Base-by-base conservation (phyloP, 768 basidiomycete species). In the Termitomyces sp. region DNA sequence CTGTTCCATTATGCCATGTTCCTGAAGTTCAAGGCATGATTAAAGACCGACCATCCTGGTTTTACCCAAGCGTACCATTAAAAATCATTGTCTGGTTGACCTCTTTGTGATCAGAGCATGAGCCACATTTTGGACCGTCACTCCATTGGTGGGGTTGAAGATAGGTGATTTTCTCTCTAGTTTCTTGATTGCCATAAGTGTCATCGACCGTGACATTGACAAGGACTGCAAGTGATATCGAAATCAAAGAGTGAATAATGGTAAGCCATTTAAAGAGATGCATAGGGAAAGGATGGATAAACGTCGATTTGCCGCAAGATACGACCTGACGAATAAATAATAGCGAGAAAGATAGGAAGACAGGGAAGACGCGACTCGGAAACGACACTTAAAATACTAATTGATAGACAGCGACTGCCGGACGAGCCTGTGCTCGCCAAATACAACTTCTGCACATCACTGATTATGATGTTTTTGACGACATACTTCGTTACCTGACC, bases 151-250 rank as follows among this genome's bases (percentile, higher is more conserved):
- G 62, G 6, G 57, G 43, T 20, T 77, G 75, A 22, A 63, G 38
- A 61, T 78, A 77, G 6, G 59, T 57, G 22, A 78, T 67, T 9
- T 53, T 59, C 18, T 55, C 60, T 28, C 74, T 69, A 40, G 72
- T 73, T 30, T 6, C 6, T 30, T 6, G 30, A 7, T 7, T 6
- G 7, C 71, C 70, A 28, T 63, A 60, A 38, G 69, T 69, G 63
- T 78, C 77, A 69, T 80, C 77, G 38, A 80, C 70, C 5, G 77
- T 78, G 32, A 73, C 62, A 57, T 79, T 78, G 58, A 61, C 58
- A 36, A 65, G 64, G 28, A 40, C 28, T 22, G 60, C 61, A 50
- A 59, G 54, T 22, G 48, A 59, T 14, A 52, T 44, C 20, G 58
- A 45, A 32, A 58, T n/a, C 53, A 63, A 44, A 47, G 26, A 53